These are phyloP conservation scores for Rhododendron vialii DNA, from an alignment of 148 eudicot genomes.

Conservation along the genomic window DNA sequence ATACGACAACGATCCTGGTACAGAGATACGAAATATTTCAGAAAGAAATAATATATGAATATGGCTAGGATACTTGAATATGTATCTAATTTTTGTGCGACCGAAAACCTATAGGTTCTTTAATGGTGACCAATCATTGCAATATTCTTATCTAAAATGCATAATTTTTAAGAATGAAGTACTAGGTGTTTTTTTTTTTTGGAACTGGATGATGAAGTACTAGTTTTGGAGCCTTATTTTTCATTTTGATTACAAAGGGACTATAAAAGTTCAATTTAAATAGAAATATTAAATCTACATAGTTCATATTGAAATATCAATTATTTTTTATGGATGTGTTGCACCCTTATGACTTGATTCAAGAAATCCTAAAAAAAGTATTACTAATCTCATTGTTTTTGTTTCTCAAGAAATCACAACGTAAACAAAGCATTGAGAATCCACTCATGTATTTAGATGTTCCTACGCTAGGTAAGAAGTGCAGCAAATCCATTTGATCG, in stretches of 20 bases:
- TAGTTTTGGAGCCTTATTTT: background rate
- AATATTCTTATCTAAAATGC: background rate
- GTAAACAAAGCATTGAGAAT: background rate
- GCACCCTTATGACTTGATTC: background rate
- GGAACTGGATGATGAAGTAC: background rate
- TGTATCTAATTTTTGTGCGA: background rate
- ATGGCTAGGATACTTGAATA: background rate
- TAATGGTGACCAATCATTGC: no score
- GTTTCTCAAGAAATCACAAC: background rate
- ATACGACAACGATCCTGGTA: background rate
- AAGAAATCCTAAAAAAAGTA: no score
- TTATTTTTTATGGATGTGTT: background rate
- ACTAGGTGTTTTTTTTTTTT: no score
- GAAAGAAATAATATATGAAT: background rate
- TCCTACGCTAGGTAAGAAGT: background rate
- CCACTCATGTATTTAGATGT: background rate
- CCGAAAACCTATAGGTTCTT: no score
- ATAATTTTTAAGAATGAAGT: background rate
- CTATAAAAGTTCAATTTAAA: background rate
- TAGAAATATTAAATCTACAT: background rate
- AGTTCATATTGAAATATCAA: background rate
- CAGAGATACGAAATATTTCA: background rate
- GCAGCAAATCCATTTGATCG: background rate
- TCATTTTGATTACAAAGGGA: background rate
- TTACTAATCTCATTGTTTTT: background rate